Conservation (phyloP, 139 green algal genomes). For the Chlamydomonas incerta region DNA sequence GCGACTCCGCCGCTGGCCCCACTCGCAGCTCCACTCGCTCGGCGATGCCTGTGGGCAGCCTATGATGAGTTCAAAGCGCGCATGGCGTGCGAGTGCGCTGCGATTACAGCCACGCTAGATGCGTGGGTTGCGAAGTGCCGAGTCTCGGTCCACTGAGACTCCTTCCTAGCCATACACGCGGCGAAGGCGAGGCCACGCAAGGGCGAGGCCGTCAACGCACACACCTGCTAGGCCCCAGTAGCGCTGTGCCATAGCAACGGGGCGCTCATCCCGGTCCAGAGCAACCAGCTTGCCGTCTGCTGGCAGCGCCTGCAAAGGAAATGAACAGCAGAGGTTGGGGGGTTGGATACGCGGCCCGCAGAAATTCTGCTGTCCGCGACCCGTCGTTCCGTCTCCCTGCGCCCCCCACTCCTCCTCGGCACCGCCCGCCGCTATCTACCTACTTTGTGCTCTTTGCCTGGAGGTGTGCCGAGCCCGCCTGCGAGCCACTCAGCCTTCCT, state of each 20-base stretch:
- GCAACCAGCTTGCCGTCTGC: conserved; percentile 79
- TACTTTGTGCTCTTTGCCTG: too few relatives aligned
- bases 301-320: conserved; percentile 69
- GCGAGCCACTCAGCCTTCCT: too few relatives aligned
- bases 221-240: conserved; percentile 69
- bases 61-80: background rate
- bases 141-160: background rate
- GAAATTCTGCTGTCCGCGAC: background rate
- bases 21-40: conserved; percentile 50
- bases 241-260: conserved; percentile 76
- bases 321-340: background rate
- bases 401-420: background rate
- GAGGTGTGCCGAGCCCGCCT: too few relatives aligned
- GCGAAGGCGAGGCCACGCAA: background rate
- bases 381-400: background rate
- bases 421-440: too few relatives aligned
- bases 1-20: conserved; percentile 55
- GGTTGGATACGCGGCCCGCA: too few relatives aligned
- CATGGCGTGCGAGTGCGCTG: too few relatives aligned
- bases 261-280: conserved; percentile 77
- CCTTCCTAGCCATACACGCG: background rate
- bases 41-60: background rate
- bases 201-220: conserved; percentile 33
- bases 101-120: background rate
- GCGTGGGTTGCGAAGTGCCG: background rate